Base-by-base conservation (phyloP, 176 grass and related monocot species). In the Ananas comosus region DNA sequence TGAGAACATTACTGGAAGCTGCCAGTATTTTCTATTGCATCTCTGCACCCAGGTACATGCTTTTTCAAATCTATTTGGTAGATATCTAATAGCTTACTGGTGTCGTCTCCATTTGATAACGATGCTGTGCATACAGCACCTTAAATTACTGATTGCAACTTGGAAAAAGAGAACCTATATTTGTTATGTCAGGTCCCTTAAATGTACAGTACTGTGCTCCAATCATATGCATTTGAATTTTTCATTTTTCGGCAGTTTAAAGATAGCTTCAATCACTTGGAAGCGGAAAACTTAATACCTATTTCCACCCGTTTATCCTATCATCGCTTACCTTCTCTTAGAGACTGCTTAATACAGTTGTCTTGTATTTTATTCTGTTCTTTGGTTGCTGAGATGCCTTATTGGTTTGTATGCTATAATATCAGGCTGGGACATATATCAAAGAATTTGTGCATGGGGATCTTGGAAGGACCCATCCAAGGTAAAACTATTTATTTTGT, bases 371-470 rank as follows among this genome's bases (percentile, higher is more conserved):
- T 56, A 13, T 56, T n/a, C 13, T 56, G 13, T 14, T 56, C 53
- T 56, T 56, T 56, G 53, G 53, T 56, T 56, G 53, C 22, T 65
- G 64, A 42, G 50, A 51, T 70, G 64, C 76, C 49, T 33, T 17
- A 2, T 74, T 78, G 70, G 12, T 10, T 68, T 10, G 23, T 65
- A 81, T 16, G 52, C 16, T 76, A 47, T 73, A 61, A 64, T 70
- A 47, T 74, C 79, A 92, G 93, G 93, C 93, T 63, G 93, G 89
- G 73, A 92, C 93, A 78, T 97, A 97, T 81, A 97, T 97, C 48
- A 92, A 90, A 66, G 93, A 92, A 80, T 97, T 92, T 67, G 89
- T 97, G 22, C 94, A 97, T 25, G 89, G 89, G 11, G 94, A 97
- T 83, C 89, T 97, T 74, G 94, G 89, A 53, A 89, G 94, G 72